A percentile compares a stretch with the other conserved stretches of the same genome.
These are phyloP conservation scores for Suhomyces sp. DNA, from an alignment of 805 yeast species.

Conservation along the genomic window DNA sequence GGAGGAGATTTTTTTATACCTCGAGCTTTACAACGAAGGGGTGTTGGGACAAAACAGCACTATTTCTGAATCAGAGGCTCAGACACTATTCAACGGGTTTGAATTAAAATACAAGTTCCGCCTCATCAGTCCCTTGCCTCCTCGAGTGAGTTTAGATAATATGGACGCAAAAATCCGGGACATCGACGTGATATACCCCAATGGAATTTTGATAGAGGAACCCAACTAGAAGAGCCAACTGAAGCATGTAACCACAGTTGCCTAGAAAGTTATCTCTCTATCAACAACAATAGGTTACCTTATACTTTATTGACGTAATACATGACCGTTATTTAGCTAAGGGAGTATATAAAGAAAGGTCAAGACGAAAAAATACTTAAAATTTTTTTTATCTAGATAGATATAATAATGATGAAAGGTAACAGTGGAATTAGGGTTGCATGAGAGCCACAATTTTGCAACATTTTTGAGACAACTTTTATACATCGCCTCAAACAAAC, in stretches of 20 bases:
- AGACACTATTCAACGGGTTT: conserved; percentile 21
- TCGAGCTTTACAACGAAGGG: conserved; percentile 43
- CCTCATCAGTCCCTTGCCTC: conserved; percentile 39
- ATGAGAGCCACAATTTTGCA: not conserved
- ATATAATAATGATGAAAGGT: not conserved
- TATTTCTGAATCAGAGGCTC: conserved; percentile 21
- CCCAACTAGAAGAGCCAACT: conserved; percentile 9
- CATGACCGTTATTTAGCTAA: no score
- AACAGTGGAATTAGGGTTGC: not conserved
- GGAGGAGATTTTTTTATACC: conserved; percentile 33
- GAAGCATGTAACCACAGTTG: no score
- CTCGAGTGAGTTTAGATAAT: conserved; percentile 30
- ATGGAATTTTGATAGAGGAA: conserved; percentile 61
- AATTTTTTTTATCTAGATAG: not conserved
- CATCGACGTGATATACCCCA: conserved; percentile 49
- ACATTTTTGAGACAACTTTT: not conserved
- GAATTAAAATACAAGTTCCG: conserved; percentile 27
- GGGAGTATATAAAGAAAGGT: not conserved
- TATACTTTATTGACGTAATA: no score
- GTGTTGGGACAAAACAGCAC: conserved; percentile 20
- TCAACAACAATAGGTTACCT: not conserved
- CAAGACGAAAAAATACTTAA: no score
- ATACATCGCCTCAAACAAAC: not conserved
- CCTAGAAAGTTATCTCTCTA: no score
- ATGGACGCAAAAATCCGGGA: conserved; percentile 53